Percentiles rank a stretch among this genome's conserved stretches.
Conservation (phyloP, 139 green algal genomes). For the Micractinium conductrix region DNA sequence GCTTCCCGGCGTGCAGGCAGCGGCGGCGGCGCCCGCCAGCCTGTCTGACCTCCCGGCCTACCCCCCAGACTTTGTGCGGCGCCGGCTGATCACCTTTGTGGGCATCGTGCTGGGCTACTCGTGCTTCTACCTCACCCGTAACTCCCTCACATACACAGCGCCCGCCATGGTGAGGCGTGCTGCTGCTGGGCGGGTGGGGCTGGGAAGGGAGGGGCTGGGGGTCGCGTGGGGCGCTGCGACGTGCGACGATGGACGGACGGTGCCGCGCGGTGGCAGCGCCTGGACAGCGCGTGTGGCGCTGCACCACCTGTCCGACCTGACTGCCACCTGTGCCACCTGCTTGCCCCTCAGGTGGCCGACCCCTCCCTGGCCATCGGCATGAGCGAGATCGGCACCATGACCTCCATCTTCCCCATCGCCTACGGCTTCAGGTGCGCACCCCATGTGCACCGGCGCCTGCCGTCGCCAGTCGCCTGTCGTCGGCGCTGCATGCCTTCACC, state of each 20-base stretch:
- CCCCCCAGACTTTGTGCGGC: slow-evolving; percentile 65
- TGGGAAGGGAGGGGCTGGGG: too few species aligned
- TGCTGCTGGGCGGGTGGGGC: too few species aligned
- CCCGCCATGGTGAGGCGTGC: slow-evolving; percentile 91
- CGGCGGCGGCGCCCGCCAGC: not conserved
- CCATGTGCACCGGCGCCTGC: not conserved
- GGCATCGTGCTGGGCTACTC: slow-evolving; percentile 84
- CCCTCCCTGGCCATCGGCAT: slow-evolving; percentile 82
- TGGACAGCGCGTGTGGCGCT: too few species aligned
- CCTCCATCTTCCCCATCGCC: slow-evolving; percentile 92
- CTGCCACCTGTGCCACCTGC: too few species aligned
- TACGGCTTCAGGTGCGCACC: slow-evolving; percentile 27
- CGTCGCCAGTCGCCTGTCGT: too few species aligned
- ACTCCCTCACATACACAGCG: slow-evolving; percentile 92
- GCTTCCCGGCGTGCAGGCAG: too few species aligned
- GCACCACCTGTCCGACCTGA: too few species aligned
- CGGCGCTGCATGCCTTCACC: too few species aligned
- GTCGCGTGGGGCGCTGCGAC: too few species aligned
- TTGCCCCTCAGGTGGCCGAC: slow-evolving; percentile 73
- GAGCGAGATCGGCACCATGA: slow-evolving; percentile 89
- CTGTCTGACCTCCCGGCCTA: slow-evolving; percentile 47
- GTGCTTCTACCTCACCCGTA: slow-evolving; percentile 95
- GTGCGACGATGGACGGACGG: too few species aligned
- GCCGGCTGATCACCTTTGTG: slow-evolving; percentile 76
- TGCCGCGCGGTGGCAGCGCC: too few species aligned